Percentiles rank a stretch among this genome's conserved stretches.
Conservation (phyloP, 768 basidiomycete genomes). For the Hygrophorus pudorinus region DNA sequence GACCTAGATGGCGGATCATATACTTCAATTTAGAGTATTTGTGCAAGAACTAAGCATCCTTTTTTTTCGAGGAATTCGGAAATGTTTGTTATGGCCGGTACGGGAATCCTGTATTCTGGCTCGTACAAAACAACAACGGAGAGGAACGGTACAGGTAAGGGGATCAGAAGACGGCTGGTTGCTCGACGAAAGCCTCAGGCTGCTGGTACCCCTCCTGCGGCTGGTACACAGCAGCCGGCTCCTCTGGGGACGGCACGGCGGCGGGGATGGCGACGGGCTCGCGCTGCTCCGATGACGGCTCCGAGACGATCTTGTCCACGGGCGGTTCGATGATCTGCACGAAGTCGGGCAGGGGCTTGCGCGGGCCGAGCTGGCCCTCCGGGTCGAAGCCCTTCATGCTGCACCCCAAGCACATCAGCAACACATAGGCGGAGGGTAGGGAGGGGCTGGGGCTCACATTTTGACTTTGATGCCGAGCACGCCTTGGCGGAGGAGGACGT, state of each 20-base stretch:
- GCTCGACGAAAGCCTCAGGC: constrained; percentile 29
- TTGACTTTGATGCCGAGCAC: constrained; percentile 99
- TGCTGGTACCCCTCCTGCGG: constrained; percentile 32
- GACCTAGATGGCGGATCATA: too few relatives aligned
- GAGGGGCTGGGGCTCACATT: constrained; percentile 49
- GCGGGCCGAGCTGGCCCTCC: constrained; percentile 80
- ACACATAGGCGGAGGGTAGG: not conserved
- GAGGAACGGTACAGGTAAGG: too few relatives aligned
- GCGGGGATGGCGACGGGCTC: constrained; percentile 52
- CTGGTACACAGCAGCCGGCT: constrained; percentile 37
- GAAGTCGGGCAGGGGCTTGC: constrained; percentile 90
- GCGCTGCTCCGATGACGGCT: constrained; percentile 84
- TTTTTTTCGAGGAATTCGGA: too few relatives aligned
- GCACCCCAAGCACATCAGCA: not conserved
- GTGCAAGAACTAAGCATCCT: too few relatives aligned
- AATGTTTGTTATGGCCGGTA: too few relatives aligned
- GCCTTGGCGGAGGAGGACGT: constrained; percentile 97
- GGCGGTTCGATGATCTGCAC: constrained; percentile 87
- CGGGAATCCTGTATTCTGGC: too few relatives aligned
- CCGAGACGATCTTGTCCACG: constrained; percentile 80
- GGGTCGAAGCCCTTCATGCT: constrained; percentile 98
- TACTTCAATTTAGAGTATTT: too few relatives aligned
- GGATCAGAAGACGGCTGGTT: constrained; percentile 55
- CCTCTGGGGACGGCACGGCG: constrained; percentile 41
- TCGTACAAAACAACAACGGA: too few relatives aligned